Evolutionary conservation across 2,329 filamentous ascomycete genomes (phyloP), one percentile per base, ranked within the genome.

Genomic region (Epichloe glyceriae): DNA sequence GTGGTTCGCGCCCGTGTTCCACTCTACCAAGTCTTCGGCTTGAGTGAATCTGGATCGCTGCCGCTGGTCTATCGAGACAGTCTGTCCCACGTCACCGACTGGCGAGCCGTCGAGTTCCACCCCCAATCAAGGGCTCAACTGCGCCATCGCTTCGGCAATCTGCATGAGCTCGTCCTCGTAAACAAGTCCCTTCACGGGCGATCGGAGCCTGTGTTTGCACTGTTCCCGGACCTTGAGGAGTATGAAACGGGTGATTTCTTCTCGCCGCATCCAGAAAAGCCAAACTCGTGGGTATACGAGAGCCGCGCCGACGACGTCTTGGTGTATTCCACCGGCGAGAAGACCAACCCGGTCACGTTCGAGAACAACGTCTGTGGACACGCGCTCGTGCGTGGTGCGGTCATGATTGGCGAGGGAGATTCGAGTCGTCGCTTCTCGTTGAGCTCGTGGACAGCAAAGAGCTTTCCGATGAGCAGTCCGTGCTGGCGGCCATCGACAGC

Each of bases 321-420:
- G 17, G 51, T 53, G 37, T 53, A 47, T 26, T 33, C 47, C 8
- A 53, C 49, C n/a, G 51, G 51, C 26, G 51, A 53, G 30, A 53
- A 53, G 40, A 46, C 44, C n/a, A 53, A 53, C 39, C 51, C 51
- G 14, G 38, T 50, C 8, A 26, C 20, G 30, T 47, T 53, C 17
- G 51, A 53, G 35, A 30, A 41, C 15, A 30, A 17, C n/a, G 48
- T 53, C 33, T 40, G 22, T 3, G 49, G 43, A 14, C 48, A 48
- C 30, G 37, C 48, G 15, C 44, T 50, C 19, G 48, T 53, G 35
- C 39, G 39, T 14, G 49, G 34, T 20, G 51, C 40, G 4, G 42
- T 50, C n/a, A 50, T 53, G 42, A 30, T 48, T 33, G 51, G 51
- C 26, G 44, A 50, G 11, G 45, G 3, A 26, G 45, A 20, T 47